A percentile compares a stretch with the other conserved stretches of the same genome.
Conservation (phyloP, 805 yeast species). For the Lipomyces yamadae region DNA sequence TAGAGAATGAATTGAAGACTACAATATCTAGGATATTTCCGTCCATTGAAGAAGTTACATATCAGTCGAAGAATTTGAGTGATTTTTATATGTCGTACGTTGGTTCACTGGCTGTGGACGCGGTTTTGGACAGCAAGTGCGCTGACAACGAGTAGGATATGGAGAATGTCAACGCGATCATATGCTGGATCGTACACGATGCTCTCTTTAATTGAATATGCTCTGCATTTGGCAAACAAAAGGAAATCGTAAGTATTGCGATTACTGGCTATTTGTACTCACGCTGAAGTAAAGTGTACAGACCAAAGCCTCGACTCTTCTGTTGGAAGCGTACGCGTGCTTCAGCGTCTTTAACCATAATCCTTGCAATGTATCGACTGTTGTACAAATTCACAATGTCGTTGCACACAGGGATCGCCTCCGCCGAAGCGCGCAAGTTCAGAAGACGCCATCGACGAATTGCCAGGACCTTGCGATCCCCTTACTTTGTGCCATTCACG, state of each 20-base stretch:
- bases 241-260: neutral
- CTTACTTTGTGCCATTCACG: conserved; percentile 25
- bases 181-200: conserved; percentile 2
- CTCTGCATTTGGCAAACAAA: neutral
- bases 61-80: conserved; percentile 14
- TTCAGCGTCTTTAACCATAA: conserved; percentile 12
- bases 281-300: neutral
- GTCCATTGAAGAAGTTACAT: conserved; percentile 7
- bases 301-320: neutral
- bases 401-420: conserved; percentile 18
- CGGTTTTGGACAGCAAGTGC: neutral
- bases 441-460: conserved; percentile 27
- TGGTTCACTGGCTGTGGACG: neutral
- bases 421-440: conserved; percentile 29
- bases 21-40: neutral
- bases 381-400: conserved; percentile 14
- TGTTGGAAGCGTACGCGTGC: neutral
- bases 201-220: neutral
- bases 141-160: neutral
- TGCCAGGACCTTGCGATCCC: conserved; percentile 23
- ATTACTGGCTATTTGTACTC: neutral
- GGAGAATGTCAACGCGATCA: neutral
- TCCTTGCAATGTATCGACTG: conserved; percentile 24
- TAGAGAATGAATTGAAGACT: neutral
- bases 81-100: conserved; percentile 19